phyloP scores from a whole-genome alignment of 148 eudicot genomes.

The Dianthus caryophyllus region DNA sequence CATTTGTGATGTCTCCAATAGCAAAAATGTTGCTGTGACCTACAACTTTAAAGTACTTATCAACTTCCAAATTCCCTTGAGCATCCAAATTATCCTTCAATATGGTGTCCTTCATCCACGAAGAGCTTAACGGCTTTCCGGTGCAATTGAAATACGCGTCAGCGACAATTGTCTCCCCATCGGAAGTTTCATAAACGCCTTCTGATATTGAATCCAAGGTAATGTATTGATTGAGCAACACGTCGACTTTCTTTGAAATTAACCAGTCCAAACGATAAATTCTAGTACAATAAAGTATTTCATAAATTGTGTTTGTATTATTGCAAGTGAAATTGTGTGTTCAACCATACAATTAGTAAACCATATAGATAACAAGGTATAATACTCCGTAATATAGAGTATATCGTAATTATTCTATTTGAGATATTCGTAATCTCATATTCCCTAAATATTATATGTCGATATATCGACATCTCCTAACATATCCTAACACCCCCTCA shows the following conservation, averaged over 20 bases:
- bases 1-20: constrained; percentile 52
- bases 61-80: constrained; percentile 39
- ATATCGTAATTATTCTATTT: too few relatives aligned
- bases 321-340: too few relatives aligned
- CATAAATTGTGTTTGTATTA: too few relatives aligned
- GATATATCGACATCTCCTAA: too few relatives aligned
- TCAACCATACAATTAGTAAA: too few relatives aligned
- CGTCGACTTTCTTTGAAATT: constrained; percentile 42
- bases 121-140: constrained; percentile 37
- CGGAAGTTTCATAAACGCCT: constrained; percentile 39
- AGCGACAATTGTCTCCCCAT: constrained; percentile 39
- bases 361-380: too few relatives aligned
- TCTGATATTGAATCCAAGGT: constrained; percentile 24
- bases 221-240: constrained; percentile 39
- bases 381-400: too few relatives aligned
- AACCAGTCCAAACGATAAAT: constrained; percentile 50
- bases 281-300: too few relatives aligned
- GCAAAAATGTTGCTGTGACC: constrained; percentile 44
- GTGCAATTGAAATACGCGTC: constrained; percentile 45
- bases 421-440: too few relatives aligned
- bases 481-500: too few relatives aligned
- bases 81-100: constrained; percentile 36
- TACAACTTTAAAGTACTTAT: constrained; percentile 39
- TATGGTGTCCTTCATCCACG: constrained; percentile 41
- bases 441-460: too few relatives aligned